phyloP scores from a whole-genome alignment of 1,284 basidiomycete species.

The Boletus sp. region DNA sequence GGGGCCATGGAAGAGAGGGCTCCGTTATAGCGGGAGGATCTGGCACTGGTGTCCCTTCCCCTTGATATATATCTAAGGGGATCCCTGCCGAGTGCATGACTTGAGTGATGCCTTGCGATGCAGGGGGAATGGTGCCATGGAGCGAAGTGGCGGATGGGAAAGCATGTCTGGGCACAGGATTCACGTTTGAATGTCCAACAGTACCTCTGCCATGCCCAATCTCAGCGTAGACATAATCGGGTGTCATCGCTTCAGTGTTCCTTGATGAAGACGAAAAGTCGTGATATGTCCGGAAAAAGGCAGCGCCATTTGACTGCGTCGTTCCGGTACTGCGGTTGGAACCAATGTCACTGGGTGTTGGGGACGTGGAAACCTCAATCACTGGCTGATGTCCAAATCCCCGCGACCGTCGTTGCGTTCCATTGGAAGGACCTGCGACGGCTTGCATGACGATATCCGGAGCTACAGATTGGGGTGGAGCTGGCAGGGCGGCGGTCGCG shows the following conservation, averaged over 20 bases:
- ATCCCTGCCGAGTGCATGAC: conserved; percentile 37
- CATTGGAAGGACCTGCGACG: conserved; percentile 16
- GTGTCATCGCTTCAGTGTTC: conserved; percentile 59
- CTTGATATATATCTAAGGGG: conserved; percentile 24
- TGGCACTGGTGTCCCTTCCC: conserved; percentile 8
- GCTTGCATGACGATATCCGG: conserved; percentile 22
- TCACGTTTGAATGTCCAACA: conserved; percentile 23
- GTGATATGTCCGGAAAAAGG: conserved; percentile 60
- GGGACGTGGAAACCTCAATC: conserved; percentile 56
- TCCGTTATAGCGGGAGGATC: conserved; percentile 14
- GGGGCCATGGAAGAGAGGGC: conserved; percentile 25
- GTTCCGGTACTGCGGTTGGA: conserved; percentile 53
- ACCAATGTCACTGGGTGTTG: conserved; percentile 53
- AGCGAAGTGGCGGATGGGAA: conserved; percentile 21
- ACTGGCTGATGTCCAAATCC: conserved; percentile 59
- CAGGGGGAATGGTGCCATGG: conserved; percentile 17
- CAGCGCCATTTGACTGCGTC: conserved; percentile 51
- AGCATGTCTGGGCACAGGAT: conserved; percentile 19
- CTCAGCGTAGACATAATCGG: conserved; percentile 71
- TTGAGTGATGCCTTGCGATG: conserved; percentile 34
- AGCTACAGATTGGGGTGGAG: conserved; percentile 4
- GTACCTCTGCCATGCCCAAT: conserved; percentile 69
- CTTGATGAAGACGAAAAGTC: conserved; percentile 40
- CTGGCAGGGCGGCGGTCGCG: conserved; percentile 3
- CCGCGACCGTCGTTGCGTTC: conserved; percentile 31